Percentiles rank a stretch among this genome's conserved stretches.
phyloP scores from a whole-genome alignment of 768 basidiomycete genomes.

The Russula dissimulans region DNA sequence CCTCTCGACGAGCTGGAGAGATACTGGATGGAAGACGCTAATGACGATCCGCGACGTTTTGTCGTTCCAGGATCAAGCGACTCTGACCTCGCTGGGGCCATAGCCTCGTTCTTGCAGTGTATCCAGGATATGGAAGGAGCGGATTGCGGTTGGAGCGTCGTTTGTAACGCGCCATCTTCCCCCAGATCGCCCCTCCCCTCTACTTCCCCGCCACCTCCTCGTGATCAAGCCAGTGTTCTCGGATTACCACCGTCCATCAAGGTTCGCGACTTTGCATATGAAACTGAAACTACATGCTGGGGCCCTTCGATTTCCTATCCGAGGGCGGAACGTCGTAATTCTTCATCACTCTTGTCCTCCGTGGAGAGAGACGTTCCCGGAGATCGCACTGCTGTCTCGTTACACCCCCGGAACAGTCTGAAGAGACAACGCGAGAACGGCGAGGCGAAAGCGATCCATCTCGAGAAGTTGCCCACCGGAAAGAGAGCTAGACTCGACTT shows the following conservation, averaged over 20 bases:
- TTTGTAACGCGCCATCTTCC: slow-evolving; percentile 3
- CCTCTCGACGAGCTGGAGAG: slow-evolving; percentile 27
- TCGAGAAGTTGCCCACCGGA: background rate
- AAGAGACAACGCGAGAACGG: slow-evolving; percentile 1
- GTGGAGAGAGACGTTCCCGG: background rate
- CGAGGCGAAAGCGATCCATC: background rate
- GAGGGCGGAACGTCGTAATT: background rate
- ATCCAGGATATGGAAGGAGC: slow-evolving; percentile 12
- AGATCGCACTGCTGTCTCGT: background rate
- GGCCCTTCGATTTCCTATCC: background rate
- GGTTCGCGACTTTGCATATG: slow-evolving; percentile 25
- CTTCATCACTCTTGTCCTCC: background rate
- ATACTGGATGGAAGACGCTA: slow-evolving; percentile 30
- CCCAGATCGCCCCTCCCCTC: slow-evolving; percentile 4
- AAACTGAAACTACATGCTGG: slow-evolving; percentile 11
- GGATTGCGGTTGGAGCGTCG: slow-evolving; percentile 10
- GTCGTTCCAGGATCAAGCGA: slow-evolving; percentile 29
- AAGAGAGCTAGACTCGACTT: slow-evolving; percentile 2
- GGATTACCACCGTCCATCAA: slow-evolving; percentile 15
- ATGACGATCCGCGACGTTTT: slow-evolving; percentile 28
- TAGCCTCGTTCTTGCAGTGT: slow-evolving; percentile 1
- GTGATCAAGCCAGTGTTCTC: background rate
- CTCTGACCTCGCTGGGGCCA: background rate
- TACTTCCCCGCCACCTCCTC: background rate
- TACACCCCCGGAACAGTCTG: background rate